Evolutionary conservation across 164 flowering plant genomes (phyloP).

Genomic region (Vitis rotundifolia): DNA sequence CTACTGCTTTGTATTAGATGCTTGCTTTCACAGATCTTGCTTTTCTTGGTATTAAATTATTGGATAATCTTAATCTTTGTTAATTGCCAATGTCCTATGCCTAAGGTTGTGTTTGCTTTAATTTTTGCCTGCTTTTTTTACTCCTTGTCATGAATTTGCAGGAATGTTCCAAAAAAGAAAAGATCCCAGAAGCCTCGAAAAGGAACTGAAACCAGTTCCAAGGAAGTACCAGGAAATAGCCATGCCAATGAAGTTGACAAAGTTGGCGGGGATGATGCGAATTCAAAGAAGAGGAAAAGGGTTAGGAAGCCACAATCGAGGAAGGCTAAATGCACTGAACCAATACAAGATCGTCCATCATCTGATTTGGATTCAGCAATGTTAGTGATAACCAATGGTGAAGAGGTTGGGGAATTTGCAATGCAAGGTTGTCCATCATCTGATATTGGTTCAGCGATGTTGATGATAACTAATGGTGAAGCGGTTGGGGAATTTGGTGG

Average conservation of each 20-base stretch:
- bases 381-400: background rate
- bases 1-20: background rate
- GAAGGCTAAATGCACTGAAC: background rate
- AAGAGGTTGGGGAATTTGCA: too few relatives aligned
- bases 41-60: background rate
- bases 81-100: background rate
- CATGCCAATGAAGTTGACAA: conserved; percentile 11
- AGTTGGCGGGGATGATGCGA: conserved; percentile 1
- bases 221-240: conserved; percentile 6
- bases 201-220: conserved; percentile 6
- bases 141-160: conserved; percentile 17
- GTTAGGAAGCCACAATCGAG: background rate
- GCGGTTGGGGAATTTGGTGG: conserved; percentile 8
- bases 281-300: conserved; percentile 4
- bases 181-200: conserved; percentile 13
- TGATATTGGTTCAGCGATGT: background rate
- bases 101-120: background rate
- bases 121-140: background rate
- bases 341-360: background rate
- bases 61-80: background rate
- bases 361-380: conserved; percentile 1
- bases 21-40: background rate
- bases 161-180: conserved; percentile 18
- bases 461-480: conserved; percentile 3
- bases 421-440: background rate